Conservation (phyloP, 2,329 filamentous ascomycete species). For the Plenodomus tracheiphilus region DNA sequence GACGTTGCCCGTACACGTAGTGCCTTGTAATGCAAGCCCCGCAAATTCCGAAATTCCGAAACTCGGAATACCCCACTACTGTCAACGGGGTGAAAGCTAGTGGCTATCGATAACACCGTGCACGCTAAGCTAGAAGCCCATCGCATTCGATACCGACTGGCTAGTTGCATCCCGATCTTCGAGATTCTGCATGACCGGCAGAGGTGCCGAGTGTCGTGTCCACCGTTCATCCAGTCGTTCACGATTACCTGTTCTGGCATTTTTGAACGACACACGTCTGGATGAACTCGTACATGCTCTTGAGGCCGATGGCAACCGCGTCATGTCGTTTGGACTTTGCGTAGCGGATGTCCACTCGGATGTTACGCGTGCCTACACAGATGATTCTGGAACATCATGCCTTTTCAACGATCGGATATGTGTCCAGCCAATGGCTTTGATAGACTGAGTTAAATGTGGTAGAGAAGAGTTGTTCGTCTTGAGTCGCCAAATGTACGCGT, state of each 20-base stretch:
- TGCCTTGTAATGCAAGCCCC: not conserved
- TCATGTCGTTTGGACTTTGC: not conserved
- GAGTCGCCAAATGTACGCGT: not conserved
- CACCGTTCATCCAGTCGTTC: slow-evolving; percentile 1
- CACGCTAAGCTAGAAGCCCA: not conserved
- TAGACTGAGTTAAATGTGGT: not conserved
- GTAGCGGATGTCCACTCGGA: not conserved
- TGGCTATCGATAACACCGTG: not conserved
- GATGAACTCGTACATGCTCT: not conserved
- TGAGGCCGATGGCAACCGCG: not conserved
- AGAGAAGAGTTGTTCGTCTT: not conserved
- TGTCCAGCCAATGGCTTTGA: too few relatives aligned
- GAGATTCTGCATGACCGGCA: not conserved
- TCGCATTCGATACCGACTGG: slow-evolving; percentile 5
- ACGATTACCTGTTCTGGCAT: slow-evolving; percentile 4
- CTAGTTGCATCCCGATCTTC: not conserved
- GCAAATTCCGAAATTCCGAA: slow-evolving; percentile 2
- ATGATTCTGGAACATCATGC: too few relatives aligned
- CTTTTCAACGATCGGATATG: too few relatives aligned
- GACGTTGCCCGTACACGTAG: not conserved
- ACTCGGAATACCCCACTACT: not conserved
- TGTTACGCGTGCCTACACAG: not conserved
- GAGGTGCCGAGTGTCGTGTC: not conserved
- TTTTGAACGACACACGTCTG: not conserved
- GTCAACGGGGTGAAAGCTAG: not conserved